These are phyloP conservation scores for Chlorella sp. DNA, from an alignment of 139 green algal genomes.

Conservation along the genomic window DNA sequence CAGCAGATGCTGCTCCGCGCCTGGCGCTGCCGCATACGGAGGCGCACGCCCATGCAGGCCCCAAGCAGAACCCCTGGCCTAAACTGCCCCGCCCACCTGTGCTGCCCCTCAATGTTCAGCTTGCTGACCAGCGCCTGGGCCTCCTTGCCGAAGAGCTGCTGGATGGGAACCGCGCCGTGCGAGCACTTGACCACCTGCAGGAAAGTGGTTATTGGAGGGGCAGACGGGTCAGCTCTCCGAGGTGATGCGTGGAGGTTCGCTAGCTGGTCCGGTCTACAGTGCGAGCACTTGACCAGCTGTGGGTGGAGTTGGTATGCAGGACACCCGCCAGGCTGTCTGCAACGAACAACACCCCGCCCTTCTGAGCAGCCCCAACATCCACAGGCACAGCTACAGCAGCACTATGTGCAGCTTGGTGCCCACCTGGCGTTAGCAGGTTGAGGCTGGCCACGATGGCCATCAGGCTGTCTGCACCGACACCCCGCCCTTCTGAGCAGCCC, in stretches of 20 bases:
- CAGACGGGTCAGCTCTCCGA: neutral
- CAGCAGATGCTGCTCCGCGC: too few species aligned
- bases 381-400: neutral
- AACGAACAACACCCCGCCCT: too few species aligned
- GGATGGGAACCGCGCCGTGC: conserved; percentile 70
- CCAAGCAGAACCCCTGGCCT: too few species aligned
- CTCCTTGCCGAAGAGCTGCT: conserved; percentile 71
- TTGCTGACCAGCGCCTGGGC: conserved; percentile 64
- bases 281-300: too few species aligned
- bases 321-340: too few species aligned
- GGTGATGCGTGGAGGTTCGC: too few species aligned
- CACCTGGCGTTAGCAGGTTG: conserved; percentile 83
- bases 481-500: too few species aligned
- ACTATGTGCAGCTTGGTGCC: neutral
- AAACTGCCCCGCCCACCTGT: conserved; percentile 35
- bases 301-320: too few species aligned
- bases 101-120: conserved; percentile 90
- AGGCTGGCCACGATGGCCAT: conserved; percentile 72
- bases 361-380: neutral
- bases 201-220: neutral
- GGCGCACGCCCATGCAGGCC: neutral
- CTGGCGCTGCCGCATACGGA: too few species aligned
- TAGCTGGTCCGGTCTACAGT: too few species aligned
- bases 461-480: conserved; percentile 48
- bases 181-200: conserved; percentile 69